Evolutionary conservation across 495 filamentous ascomycete species (phyloP), one percentile per base, ranked within the genome.

Genomic region (Xylaria longipes): DNA sequence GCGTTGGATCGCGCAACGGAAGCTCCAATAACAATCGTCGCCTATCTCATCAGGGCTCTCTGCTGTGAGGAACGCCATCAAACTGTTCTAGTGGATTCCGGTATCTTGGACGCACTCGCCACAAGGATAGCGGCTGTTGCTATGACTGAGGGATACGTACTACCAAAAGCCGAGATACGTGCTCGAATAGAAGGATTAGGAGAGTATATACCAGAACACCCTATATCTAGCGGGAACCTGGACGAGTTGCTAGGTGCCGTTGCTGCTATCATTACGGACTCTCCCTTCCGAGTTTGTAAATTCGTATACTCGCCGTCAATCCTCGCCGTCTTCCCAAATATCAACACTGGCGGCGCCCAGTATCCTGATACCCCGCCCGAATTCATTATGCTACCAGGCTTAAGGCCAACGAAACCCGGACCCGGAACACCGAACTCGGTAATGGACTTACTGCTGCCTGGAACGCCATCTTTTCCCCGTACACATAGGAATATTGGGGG

Each of bases 281-380:
- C 96, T 0, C 91, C 91, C 65, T 91, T 89, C 81, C 89, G 94
- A 22, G 90, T 92, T 20, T 89, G 90, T 69, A 88, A 93, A 72
- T 89, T 98, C 69, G 81, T 97, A 31, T 93, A 90, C 71, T 94
- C 94, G 0, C 91, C 92, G 3, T 85, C 90, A 2, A 91, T 97
- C 25, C 78, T 91, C 22, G 89, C 91, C 9, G 85, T 93, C 5
- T 93, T 97, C 71, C 91, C 91, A 7, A 83, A 71, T 41, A 58
- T 73, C 33, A 76, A 81, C 52, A 75, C 80, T 56, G 66, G 74
- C 12, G 77, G 77, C 0, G 69, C 9, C 17, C 74, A 71, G 20
- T 48, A 72, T 67, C 22, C 70, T 7, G 68, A n/a, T 45, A 46
- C 74, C 5, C 37, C 50, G 3, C 60, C 60, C 14, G 66, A 73